These are phyloP conservation scores for Aspergillus candidus DNA, from an alignment of 2,329 filamentous ascomycete species.

Conservation along the genomic window DNA sequence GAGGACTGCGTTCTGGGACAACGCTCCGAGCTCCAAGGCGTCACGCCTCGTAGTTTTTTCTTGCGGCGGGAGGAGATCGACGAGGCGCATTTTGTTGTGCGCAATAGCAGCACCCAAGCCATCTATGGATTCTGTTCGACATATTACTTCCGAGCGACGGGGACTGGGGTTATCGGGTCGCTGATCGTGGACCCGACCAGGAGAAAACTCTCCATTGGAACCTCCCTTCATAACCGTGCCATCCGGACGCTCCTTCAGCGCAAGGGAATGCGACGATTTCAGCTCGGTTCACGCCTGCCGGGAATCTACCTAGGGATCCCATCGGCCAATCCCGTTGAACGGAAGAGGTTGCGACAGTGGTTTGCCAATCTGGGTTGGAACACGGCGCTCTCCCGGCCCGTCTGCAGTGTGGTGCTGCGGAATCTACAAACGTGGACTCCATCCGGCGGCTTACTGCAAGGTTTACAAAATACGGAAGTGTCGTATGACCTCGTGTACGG, in stretches of 20 bases:
- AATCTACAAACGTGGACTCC: slow-evolving; percentile 68
- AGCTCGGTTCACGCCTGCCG: slow-evolving; percentile 73
- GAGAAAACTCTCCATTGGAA: slow-evolving; percentile 81
- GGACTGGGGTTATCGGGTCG: slow-evolving; percentile 70
- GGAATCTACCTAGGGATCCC: slow-evolving; percentile 85
- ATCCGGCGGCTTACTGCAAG: slow-evolving; percentile 69
- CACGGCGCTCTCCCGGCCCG: slow-evolving; percentile 54
- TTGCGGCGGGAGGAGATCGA: slow-evolving; percentile 64
- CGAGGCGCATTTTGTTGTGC: slow-evolving; percentile 83
- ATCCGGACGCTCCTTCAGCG: slow-evolving; percentile 68
- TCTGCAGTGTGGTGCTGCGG: slow-evolving; percentile 67
- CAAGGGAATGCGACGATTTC: slow-evolving; percentile 68
- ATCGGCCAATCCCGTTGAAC: slow-evolving; percentile 54
- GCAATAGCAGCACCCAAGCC: slow-evolving; percentile 86
- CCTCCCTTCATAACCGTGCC: slow-evolving; percentile 80
- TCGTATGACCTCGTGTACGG: slow-evolving; percentile 81
- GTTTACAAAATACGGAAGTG: slow-evolving; percentile 64
- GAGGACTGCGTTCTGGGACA: slow-evolving; percentile 57
- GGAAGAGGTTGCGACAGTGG: slow-evolving; percentile 64
- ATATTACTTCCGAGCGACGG: slow-evolving; percentile 66
- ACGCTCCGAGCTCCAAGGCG: slow-evolving; percentile 61
- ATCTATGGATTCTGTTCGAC: slow-evolving; percentile 90
- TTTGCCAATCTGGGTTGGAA: slow-evolving; percentile 91
- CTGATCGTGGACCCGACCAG: slow-evolving; percentile 86
- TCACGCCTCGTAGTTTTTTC: slow-evolving; percentile 69